Conservation (phyloP, 768 basidiomycete species). For the Mycena metata region DNA sequence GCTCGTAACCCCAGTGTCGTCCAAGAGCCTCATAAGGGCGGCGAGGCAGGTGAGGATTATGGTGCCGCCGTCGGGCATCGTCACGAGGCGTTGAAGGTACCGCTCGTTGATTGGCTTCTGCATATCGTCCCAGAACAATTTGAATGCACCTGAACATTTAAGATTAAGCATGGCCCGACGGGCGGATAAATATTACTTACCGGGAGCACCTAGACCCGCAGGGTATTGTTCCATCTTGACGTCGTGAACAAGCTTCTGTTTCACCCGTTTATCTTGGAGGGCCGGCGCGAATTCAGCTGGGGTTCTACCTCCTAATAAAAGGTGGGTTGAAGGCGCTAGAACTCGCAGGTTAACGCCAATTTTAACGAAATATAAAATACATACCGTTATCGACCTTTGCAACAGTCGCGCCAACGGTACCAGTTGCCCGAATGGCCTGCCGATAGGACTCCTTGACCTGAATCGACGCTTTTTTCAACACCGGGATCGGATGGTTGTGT, state of each 20-base stretch:
- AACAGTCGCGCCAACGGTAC: constrained; percentile 35
- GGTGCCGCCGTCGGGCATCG: constrained; percentile 4
- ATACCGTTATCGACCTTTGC: constrained; percentile 20
- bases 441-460: constrained; percentile 8
- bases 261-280: constrained; percentile 2
- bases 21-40: constrained; percentile 23
- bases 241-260: constrained; percentile 8
- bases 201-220: background rate
- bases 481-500: constrained; percentile 22
- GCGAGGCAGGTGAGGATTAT: constrained; percentile 29
- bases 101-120: constrained; percentile 3
- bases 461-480: constrained; percentile 5
- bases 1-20: constrained; percentile 22
- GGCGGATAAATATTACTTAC: background rate
- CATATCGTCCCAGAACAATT: constrained; percentile 14
- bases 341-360: background rate
- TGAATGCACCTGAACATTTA: background rate
- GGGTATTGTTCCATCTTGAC: constrained; percentile 8
- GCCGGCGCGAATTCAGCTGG: constrained; percentile 8
- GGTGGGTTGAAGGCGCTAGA: constrained; percentile 10
- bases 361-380: background rate
- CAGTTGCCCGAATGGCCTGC: background rate
- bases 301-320: background rate
- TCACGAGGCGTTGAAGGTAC: constrained; percentile 7
- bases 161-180: background rate